Evolutionary conservation across 495 filamentous ascomycete species (phyloP), one percentile per base, ranked within the genome.

Genomic region (Xylaria longipes): DNA sequence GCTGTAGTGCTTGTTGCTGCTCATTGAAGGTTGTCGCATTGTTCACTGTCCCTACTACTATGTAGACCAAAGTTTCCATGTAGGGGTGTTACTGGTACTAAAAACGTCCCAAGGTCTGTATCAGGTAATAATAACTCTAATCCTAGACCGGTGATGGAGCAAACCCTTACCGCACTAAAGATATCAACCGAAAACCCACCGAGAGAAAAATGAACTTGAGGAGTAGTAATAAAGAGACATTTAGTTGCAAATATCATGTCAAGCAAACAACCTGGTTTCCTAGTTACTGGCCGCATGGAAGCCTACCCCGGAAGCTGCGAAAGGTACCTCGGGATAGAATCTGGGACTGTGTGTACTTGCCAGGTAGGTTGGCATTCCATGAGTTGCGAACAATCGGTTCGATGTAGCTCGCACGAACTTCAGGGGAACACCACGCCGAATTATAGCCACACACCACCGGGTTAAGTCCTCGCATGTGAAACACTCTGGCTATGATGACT

Each of bases 71-170:
- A 15, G 15, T 43, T 46, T 48, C 39, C 62, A 11, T 48, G n/a
- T 65, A 45, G 14, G 27, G n/a, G 43, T 56, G 46, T 45, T 67
- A 56, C 48, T 56, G 27, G 46, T 35, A 4, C 22, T 43, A 31
- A 31, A 56, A 11, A 27, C 27, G 35, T 41, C 17, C n/a, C 27
- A 25, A 41, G 43, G 33, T 41, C 65, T 11, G 20, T 17, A 54
- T 67, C 65, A 54, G 43, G 65, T 67, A 54, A 67, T 56, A 56
- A 67, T 56, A 67, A 67, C 65, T 56, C 65, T 67, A 43, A 67
- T 56, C 65, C 65, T 56, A 41, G 65, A 15, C 37, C 41, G 27
- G 27, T 39, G 35, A 41, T 65, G 62, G 62, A 65, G 22, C 65
- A 56, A 50, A 54, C 48, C 48, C 48, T 67, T 67, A 33, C 48